Base-by-base conservation (phyloP, 805 yeast genomes). In the Ogataea methanolica region DNA sequence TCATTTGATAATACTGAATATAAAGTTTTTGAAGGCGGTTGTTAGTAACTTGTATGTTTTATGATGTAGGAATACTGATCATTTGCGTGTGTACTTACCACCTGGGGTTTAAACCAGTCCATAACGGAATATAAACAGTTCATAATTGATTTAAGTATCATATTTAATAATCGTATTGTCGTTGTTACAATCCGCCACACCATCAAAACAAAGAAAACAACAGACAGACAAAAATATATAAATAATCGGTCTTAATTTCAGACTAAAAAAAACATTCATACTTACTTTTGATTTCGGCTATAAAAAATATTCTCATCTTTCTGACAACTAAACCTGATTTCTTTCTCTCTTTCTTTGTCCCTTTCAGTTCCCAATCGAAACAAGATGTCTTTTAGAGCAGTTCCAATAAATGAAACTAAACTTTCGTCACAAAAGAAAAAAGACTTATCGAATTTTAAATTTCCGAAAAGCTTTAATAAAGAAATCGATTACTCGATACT, bases 401-500 rank as follows among this genome's bases (percentile, higher is more conserved):
- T 43, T 6, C 54, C 50, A 5, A 49, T 54, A 11, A 49, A 48
- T 39, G 53, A 55, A 49, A 48, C 52, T 6, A 45, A 54, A 15
- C 44, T 47, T 15, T 43, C 46, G 14, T 44, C 37, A 17, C 58
- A 48, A 51, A 39, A 44, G 23, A 40, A 42, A 23, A 44, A 42
- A 36, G 61, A 56, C 36, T 43, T 56, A 33, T 36, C 54, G 8
- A 34, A 40, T 17, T 55, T 56, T 45, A 64, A 58, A 51, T 68
- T 62, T 43, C 75, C 76, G 11, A 66, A 63, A 50, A 48, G 55
- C n/a, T 73, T 67, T 59, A 60, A 61, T 36, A 52, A 56, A 39
- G 43, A 51, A 9, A 73, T 77, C 1, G 70, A 69, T 43, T 62
- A 70, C 37, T 33, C 60, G 15, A 72, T 69, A 51, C 71, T 78